phyloP scores from a whole-genome alignment of 176 grass and related monocot species.

The Oryza officinalis region DNA sequence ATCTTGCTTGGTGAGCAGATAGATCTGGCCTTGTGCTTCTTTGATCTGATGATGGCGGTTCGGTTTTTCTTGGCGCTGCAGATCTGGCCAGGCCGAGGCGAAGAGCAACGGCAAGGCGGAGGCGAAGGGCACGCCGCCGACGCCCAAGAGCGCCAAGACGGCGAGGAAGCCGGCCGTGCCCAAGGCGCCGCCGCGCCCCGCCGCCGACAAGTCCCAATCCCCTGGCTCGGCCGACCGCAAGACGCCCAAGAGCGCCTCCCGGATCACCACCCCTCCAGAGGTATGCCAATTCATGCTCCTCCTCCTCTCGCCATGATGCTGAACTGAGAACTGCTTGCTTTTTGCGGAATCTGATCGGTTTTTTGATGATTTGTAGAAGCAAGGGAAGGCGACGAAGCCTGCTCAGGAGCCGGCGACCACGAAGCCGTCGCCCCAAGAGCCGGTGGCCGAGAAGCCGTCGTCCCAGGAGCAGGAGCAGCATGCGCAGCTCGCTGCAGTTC shows the following conservation, averaged over 20 bases:
- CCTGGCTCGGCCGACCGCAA: slow-evolving; percentile 54
- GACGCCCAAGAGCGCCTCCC: slow-evolving; percentile 50
- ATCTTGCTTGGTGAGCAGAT: neutral
- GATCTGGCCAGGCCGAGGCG: slow-evolving; percentile 36
- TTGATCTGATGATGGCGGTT: neutral
- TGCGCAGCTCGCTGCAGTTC: slow-evolving; percentile 50
- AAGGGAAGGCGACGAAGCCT: slow-evolving; percentile 42
- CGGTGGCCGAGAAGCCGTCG: slow-evolving; percentile 4
- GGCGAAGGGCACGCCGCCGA: slow-evolving; percentile 57
- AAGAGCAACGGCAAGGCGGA: slow-evolving; percentile 46
- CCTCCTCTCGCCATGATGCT: neutral
- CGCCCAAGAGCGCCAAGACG: slow-evolving; percentile 32
- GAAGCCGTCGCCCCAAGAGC: slow-evolving; percentile 18
- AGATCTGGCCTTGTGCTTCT: neutral
- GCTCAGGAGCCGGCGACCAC: slow-evolving; percentile 27
- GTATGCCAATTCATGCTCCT: neutral
- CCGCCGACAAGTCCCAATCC: slow-evolving; percentile 53
- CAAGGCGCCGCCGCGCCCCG: slow-evolving; percentile 36
- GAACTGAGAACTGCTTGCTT: slow-evolving; percentile 18
- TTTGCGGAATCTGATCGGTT: slow-evolving; percentile 11
- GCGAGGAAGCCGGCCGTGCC: slow-evolving; percentile 50
- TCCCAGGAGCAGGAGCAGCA: slow-evolving; percentile 44
- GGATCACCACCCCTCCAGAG: slow-evolving; percentile 46
- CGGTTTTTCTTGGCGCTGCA: neutral
- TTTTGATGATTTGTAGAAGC: slow-evolving; percentile 50